Conservation (phyloP, 2,329 filamentous ascomycete species). For the Penicillium sp. region DNA sequence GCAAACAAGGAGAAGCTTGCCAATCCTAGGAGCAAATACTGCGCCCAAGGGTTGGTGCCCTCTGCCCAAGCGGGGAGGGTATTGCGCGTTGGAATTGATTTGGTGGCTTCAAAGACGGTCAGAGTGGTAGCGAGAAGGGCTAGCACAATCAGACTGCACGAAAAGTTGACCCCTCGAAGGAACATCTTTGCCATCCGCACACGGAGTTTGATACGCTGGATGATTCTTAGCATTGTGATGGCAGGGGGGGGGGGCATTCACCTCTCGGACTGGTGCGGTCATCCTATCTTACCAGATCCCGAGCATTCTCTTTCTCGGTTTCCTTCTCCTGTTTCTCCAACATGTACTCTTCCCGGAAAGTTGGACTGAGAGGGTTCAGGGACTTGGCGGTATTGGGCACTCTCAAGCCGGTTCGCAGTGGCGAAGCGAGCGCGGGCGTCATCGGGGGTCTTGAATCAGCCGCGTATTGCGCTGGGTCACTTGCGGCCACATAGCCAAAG, state of each 20-base stretch:
- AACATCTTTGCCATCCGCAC: constrained; percentile 92
- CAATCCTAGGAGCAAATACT: constrained; percentile 73
- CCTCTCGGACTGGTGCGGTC: no score
- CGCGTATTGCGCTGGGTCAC: constrained; percentile 45
- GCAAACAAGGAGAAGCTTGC: constrained; percentile 73
- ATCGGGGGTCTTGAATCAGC: constrained; percentile 55
- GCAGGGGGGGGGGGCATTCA: background rate
- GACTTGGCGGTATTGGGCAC: constrained; percentile 73
- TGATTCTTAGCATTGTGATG: constrained; percentile 31
- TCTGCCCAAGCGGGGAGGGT: constrained; percentile 77
- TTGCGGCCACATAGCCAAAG: constrained; percentile 77
- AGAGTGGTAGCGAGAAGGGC: constrained; percentile 85
- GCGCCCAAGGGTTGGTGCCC: constrained; percentile 78
- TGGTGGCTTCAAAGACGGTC: constrained; percentile 86
- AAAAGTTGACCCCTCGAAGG: constrained; percentile 93
- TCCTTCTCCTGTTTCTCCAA: constrained; percentile 76
- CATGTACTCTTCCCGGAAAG: constrained; percentile 79
- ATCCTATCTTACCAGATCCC: constrained; percentile 67
- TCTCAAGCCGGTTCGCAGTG: constrained; percentile 85
- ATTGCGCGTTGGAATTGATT: constrained; percentile 65
- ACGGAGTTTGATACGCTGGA: constrained; percentile 81
- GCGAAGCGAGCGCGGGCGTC: constrained; percentile 48
- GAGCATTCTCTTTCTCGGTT: constrained; percentile 81
- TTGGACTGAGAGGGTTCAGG: constrained; percentile 80
- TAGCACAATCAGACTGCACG: constrained; percentile 90